A percentile compares a stretch with the other conserved stretches of the same genome.
Evolutionary conservation across 352 stramenopile species (phyloP).

Genomic region (Phytophthora parvispora): DNA sequence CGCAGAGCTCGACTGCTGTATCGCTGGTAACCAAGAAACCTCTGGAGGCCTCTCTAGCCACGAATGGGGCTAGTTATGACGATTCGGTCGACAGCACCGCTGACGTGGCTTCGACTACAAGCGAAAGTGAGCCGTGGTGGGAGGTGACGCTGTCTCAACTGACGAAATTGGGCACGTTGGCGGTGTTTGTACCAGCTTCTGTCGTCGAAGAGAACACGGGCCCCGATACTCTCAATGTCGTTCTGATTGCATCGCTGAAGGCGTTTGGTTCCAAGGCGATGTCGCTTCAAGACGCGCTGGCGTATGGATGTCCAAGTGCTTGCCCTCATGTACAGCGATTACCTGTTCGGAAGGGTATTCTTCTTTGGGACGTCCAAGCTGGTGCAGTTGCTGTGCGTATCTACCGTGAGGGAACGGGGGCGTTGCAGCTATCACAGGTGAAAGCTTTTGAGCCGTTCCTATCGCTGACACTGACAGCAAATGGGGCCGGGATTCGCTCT

Average conservation of each 20-base stretch:
- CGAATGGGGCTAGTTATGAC: constrained; percentile 32
- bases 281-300: constrained; percentile 29
- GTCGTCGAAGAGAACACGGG: constrained; percentile 16
- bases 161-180: constrained; percentile 58
- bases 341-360: constrained; percentile 44
- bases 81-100: constrained; percentile 12
- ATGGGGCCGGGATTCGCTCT: constrained; percentile 55
- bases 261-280: constrained; percentile 16
- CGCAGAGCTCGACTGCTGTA: constrained; percentile 53
- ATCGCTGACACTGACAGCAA: constrained; percentile 49
- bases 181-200: constrained; percentile 54
- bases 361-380: constrained; percentile 59
- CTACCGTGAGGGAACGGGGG: constrained; percentile 52
- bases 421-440: constrained; percentile 55
- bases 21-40: constrained; percentile 1
- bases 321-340: constrained; percentile 47
- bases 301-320: constrained; percentile 50
- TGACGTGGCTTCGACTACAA: constrained; percentile 32
- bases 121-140: constrained; percentile 66
- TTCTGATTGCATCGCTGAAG: constrained; percentile 47
- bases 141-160: constrained; percentile 52
- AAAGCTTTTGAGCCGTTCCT: constrained; percentile 66
- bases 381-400: constrained; percentile 57
- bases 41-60: constrained; percentile 34
- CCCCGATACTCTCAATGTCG: constrained; percentile 24